Evolutionary conservation across 352 stramenopile species (phyloP).

Genomic region (Phytopythium litorale): DNA sequence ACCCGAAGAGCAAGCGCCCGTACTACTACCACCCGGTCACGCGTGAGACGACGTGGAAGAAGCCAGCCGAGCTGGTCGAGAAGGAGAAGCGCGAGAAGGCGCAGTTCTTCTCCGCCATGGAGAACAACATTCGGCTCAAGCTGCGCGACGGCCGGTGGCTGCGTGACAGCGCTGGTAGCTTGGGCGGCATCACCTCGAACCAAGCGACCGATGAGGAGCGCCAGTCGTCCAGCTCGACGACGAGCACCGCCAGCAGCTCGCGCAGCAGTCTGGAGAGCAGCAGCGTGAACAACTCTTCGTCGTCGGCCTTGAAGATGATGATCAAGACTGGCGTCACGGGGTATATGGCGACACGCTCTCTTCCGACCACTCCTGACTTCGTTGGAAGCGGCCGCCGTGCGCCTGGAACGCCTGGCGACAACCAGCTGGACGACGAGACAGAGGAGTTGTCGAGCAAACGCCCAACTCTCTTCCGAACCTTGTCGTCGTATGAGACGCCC

Average conservation of each 20-base stretch:
- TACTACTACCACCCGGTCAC: conserved; percentile 98
- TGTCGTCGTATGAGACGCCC: conserved; percentile 80
- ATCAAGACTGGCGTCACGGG: conserved; percentile 8
- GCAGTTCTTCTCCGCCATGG: conserved; percentile 96
- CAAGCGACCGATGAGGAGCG: conserved; percentile 23
- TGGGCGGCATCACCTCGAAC: conserved; percentile 19
- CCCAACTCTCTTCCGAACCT: conserved; percentile 59
- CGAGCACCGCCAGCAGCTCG: conserved; percentile 34
- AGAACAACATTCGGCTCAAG: conserved; percentile 94
- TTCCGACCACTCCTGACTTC: conserved; percentile 47
- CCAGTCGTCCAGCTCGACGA: conserved; percentile 29
- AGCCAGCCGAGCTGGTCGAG: conserved; percentile 76
- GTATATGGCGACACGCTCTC: conserved; percentile 29
- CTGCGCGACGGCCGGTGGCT: conserved; percentile 62
- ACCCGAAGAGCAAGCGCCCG: conserved; percentile 84
- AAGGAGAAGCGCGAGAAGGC: conserved; percentile 77
- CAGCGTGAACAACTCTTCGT: conserved; percentile 11
- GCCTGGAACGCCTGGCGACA: conserved; percentile 13
- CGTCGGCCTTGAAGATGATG: conserved; percentile 10
- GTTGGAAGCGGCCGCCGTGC: conserved; percentile 12
- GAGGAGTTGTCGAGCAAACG: conserved; percentile 33
- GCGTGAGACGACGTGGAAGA: conserved; percentile 97
- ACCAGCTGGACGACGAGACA: conserved; percentile 33
- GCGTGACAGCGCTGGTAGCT: conserved; percentile 29
- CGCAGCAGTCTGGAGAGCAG: conserved; percentile 20